phyloP scores from a whole-genome alignment of 352 stramenopile species.

The Pythium guiyangense region DNA sequence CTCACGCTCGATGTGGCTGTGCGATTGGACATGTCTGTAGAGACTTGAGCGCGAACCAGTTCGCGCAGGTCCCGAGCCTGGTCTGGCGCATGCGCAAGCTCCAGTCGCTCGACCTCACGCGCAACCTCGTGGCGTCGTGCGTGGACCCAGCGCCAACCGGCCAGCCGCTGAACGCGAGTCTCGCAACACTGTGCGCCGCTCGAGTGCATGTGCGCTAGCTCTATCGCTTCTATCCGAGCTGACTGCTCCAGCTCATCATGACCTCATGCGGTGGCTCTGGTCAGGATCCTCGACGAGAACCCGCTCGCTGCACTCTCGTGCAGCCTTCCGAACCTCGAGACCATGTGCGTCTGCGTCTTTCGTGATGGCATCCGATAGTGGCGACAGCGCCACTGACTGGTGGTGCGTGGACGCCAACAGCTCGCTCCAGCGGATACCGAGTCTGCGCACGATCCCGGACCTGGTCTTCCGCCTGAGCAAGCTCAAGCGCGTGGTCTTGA shows the following conservation, averaged over 20 bases:
- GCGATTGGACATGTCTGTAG: slow-evolving; percentile 6
- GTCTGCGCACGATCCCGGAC: slow-evolving; percentile 13
- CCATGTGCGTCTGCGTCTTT: slow-evolving; percentile 13
- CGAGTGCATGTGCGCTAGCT: no score
- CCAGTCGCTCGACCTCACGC: slow-evolving; percentile 19
- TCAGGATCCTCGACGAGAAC: slow-evolving; percentile 21
- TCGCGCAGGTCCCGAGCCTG: slow-evolving; percentile 15
- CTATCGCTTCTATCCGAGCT: no score
- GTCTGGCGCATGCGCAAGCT: slow-evolving; percentile 31
- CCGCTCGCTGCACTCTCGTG: slow-evolving; percentile 14
- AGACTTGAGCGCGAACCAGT: slow-evolving; percentile 25
- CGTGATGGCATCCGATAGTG: no score
- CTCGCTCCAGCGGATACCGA: slow-evolving; percentile 20
- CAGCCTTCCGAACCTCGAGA: slow-evolving; percentile 15
- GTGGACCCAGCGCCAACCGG: slow-evolving; percentile 2
- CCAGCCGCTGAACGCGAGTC: slow-evolving; percentile 5
- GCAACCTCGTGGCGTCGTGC: slow-evolving; percentile 23
- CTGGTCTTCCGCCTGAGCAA: slow-evolving; percentile 13
- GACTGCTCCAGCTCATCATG: no score
- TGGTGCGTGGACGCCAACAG: slow-evolving; percentile 4
- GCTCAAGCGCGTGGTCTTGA: slow-evolving; percentile 17
- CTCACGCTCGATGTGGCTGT: no score
- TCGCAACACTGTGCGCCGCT: slow-evolving; percentile 18
- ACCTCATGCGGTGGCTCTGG: background rate
- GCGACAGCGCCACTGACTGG: no score